phyloP scores from a whole-genome alignment of 2,329 filamentous ascomycete species.

The Apiospora sp. region DNA sequence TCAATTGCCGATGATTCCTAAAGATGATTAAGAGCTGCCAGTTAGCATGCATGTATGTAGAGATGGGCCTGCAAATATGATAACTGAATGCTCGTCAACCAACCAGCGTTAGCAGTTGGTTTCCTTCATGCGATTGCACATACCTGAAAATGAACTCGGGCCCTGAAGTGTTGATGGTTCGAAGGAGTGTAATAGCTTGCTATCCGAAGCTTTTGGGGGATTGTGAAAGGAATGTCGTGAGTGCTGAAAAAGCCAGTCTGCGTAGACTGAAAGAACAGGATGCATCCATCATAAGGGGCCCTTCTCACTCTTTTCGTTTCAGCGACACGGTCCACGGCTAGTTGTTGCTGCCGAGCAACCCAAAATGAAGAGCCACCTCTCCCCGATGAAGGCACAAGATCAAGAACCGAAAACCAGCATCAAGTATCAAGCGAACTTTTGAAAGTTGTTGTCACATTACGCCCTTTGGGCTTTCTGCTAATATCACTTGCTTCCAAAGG shows the following conservation, averaged over 20 bases:
- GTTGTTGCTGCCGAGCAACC: constrained; percentile 17
- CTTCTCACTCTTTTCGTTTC: constrained; percentile 3
- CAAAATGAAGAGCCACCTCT: constrained; percentile 17
- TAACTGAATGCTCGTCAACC: neutral
- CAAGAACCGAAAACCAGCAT: neutral
- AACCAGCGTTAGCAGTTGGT: neutral
- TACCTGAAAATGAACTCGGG: neutral
- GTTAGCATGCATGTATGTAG: neutral
- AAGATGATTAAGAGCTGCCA: neutral
- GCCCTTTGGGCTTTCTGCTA: constrained; percentile 13
- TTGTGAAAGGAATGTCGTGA: neutral
- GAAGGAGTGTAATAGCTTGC: neutral
- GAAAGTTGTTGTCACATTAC: neutral
- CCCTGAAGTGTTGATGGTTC: neutral
- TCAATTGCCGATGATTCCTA: neutral
- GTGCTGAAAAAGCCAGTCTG: neutral
- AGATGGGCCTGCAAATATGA: neutral
- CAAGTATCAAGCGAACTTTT: neutral
- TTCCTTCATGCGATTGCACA: constrained; percentile 1
- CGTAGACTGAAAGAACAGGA: neutral
- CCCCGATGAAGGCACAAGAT: neutral
- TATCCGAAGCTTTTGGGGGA: neutral
- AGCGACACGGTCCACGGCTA: constrained; percentile 12
- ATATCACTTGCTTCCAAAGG: constrained; percentile 17
- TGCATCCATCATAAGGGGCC: neutral